phyloP scores from a whole-genome alignment of 441 rosid genomes.

The Metrosideros polymorpha region DNA sequence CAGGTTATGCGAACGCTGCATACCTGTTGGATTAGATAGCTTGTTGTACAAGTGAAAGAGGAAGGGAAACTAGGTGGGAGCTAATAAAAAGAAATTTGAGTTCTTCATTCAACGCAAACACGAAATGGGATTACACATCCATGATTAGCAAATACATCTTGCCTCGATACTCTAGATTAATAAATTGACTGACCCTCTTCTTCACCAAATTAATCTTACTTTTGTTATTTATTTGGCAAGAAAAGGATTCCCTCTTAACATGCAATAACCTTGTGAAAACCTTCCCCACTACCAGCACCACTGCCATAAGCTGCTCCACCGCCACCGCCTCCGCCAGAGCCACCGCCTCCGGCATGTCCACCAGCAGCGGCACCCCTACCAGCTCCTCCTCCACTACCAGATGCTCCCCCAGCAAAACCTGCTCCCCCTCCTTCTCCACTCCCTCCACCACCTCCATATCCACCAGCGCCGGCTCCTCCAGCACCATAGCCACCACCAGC shows the following conservation, averaged over 20 bases:
- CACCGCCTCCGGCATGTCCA: neutral
- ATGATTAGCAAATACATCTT: neutral
- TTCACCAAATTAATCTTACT: neutral
- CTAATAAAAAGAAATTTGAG: neutral
- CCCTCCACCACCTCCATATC: conserved; percentile 1
- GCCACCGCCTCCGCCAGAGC: neutral
- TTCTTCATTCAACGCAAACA: neutral
- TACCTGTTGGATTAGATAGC: neutral
- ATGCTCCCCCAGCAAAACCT: neutral
- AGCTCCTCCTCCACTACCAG: neutral
- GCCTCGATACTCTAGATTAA: neutral
- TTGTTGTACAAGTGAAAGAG: neutral
- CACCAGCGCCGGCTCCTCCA: neutral
- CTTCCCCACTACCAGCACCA: neutral
- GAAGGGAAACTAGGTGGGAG: neutral
- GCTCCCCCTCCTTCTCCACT: conserved; percentile 3
- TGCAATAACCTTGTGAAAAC: neutral
- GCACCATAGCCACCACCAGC: neutral
- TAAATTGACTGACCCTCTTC: neutral
- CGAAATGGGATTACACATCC: neutral
- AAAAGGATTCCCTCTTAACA: neutral
- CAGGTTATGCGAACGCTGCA: neutral
- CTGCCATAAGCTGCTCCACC: conserved; percentile 2
- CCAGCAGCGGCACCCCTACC: neutral
- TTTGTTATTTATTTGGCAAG: neutral